A percentile compares a stretch with the other conserved stretches of the same genome.
Conservation (phyloP, 305 asterid genomes). For the Rubia tinctorum region DNA sequence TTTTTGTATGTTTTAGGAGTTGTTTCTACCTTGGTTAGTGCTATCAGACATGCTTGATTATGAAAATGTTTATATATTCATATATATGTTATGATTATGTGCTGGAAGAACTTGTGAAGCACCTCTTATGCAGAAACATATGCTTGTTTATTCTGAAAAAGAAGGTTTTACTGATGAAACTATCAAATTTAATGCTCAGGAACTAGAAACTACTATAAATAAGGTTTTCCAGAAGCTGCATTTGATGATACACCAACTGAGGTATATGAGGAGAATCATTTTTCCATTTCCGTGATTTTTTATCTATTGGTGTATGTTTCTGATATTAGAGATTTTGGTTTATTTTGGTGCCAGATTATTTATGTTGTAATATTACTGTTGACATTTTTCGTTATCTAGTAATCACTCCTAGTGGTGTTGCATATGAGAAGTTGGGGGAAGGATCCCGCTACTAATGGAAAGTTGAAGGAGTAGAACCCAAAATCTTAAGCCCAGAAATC, state of each 20-base stretch:
- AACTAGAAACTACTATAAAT: slow-evolving; percentile 51
- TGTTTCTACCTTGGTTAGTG: slow-evolving; percentile 29
- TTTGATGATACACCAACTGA: slow-evolving; percentile 67
- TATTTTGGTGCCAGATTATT: slow-evolving; percentile 74
- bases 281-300: slow-evolving; percentile 3
- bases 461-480: no score
- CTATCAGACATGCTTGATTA: neutral
- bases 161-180: slow-evolving; percentile 63
- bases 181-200: slow-evolving; percentile 25
- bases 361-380: slow-evolving; percentile 79
- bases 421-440: slow-evolving; percentile 58
- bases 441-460: no score
- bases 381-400: slow-evolving; percentile 93
- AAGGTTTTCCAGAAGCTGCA: slow-evolving; percentile 56
- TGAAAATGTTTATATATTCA: slow-evolving; percentile 15
- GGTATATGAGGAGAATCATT: slow-evolving; percentile 23
- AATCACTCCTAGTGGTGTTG: slow-evolving; percentile 81
- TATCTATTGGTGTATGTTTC: neutral
- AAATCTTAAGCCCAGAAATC: no score
- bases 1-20: no score
- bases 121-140: slow-evolving; percentile 66
- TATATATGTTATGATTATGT: slow-evolving; percentile 15
- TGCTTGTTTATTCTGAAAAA: slow-evolving; percentile 28
- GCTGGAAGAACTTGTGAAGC: slow-evolving; percentile 65
- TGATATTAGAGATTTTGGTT: slow-evolving; percentile 20